Base-by-base conservation (phyloP, 768 basidiomycete species). In the Tephrocybe sp. region DNA sequence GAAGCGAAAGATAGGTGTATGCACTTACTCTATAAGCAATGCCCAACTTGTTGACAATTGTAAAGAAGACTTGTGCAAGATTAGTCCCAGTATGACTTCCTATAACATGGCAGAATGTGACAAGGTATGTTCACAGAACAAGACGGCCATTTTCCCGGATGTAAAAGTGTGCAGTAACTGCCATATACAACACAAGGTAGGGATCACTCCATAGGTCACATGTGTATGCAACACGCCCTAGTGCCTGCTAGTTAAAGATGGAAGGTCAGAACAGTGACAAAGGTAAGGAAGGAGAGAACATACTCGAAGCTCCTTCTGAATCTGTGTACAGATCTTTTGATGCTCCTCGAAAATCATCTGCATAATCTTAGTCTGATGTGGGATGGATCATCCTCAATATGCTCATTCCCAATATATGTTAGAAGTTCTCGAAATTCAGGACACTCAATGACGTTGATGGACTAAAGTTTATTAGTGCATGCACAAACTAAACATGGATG, bases 371-470 rank as follows among this genome's bases (percentile, higher is more conserved):
- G 65, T 64, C 1, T 62, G 59, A 51, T 69, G 66, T 1, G 65
- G 67, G 11, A 70, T 50, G 45, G n/a, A n/a, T 68, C 63, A 1
- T 47, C 21, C 3, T 68, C 65, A 12, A 51, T 21, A 9, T 68
- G 44, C 6, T 62, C 41, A 0, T 50, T 51, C 3, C 62, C 58
- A 12, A 68, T 36, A 23, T 62, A 62, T 2, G 62, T 47, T 3
- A 68, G 53, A 2, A 70, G 55, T 5, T 63, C 62, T 0, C 65
- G 62, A 24, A 70, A 54, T 30, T 68, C 66, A 30, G 28, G 28
- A 12, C 28, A 30, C 28, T 30, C 12, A 3, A 66, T 50, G 32
- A 64, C 61, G 50, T 63, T 60, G n/a, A 68, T 38, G 2, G 67
- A 62, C 68, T 70, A 26, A 3, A 10, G 4, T 14, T 25, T 30